phyloP scores from a whole-genome alignment of 352 stramenopile species.

The Phytophthora ramorum region DNA sequence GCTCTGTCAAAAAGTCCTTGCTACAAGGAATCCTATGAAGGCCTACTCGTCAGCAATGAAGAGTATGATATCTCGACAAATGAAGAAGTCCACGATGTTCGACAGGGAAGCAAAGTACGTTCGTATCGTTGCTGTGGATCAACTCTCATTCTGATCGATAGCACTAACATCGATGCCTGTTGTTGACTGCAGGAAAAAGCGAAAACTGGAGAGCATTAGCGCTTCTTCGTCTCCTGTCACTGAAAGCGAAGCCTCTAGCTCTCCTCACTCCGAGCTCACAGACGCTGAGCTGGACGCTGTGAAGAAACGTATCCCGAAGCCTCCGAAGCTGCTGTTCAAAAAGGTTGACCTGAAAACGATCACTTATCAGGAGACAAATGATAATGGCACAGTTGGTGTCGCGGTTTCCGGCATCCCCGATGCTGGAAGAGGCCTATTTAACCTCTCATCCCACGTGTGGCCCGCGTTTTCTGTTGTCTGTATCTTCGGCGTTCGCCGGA shows the following conservation, averaged over 20 bases:
- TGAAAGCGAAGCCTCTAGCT: conserved; percentile 69
- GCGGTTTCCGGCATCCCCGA: conserved; percentile 86
- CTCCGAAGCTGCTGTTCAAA: conserved; percentile 84
- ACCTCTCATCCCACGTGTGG: conserved; percentile 80
- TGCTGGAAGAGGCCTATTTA: conserved; percentile 83
- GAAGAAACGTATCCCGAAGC: conserved; percentile 84
- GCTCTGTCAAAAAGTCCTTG: conserved; percentile 76
- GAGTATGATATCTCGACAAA: conserved; percentile 86
- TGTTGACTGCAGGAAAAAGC: conserved; percentile 67
- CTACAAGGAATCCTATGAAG: conserved; percentile 79
- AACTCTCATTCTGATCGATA: background rate
- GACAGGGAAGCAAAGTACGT: conserved; percentile 80
- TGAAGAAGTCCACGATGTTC: conserved; percentile 80
- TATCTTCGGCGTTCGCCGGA: conserved; percentile 87
- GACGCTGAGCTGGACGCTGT: conserved; percentile 84
- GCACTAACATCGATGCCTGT: conserved; percentile 26
- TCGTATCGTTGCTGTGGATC: background rate
- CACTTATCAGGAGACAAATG: conserved; percentile 85
- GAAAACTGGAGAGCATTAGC: conserved; percentile 63
- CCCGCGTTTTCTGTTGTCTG: conserved; percentile 89
- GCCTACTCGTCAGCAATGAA: conserved; percentile 88
- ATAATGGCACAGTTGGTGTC: conserved; percentile 89
- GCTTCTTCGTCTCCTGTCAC: conserved; percentile 60
- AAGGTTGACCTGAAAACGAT: conserved; percentile 88
- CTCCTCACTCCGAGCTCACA: conserved; percentile 73